Percentiles rank a stretch among this genome's conserved stretches.
Evolutionary conservation across 495 filamentous ascomycete genomes (phyloP).

Genomic region (Xylaria acuta): DNA sequence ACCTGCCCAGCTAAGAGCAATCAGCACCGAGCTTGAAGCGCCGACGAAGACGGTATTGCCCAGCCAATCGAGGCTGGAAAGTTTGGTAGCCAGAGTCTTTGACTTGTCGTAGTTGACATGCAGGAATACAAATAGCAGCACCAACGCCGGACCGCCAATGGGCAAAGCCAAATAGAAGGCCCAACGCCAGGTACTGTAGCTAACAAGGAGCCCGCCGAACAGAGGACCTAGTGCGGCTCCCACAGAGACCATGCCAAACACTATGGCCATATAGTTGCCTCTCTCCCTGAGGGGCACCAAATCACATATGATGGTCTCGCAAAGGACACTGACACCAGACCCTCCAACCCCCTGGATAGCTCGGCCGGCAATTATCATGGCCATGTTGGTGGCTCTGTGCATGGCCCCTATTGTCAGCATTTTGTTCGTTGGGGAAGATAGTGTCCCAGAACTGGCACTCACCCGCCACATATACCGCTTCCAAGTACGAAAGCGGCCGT

Average conservation of each 20-base stretch:
- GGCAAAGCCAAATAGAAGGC: constrained; percentile 47
- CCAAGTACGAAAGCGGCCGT: constrained; percentile 45
- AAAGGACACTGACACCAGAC: constrained; percentile 74
- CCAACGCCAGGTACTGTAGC: constrained; percentile 46
- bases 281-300: constrained; percentile 70
- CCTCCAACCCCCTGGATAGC: constrained; percentile 78
- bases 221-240: constrained; percentile 72
- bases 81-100: constrained; percentile 8
- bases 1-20: constrained; percentile 34
- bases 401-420: background rate
- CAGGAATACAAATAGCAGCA: constrained; percentile 37
- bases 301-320: constrained; percentile 78
- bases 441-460: background rate
- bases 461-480: constrained; percentile 42
- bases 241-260: constrained; percentile 68
- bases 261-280: constrained; percentile 54
- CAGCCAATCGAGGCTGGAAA: constrained; percentile 38
- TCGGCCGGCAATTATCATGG: constrained; percentile 73
- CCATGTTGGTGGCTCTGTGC: constrained; percentile 30
- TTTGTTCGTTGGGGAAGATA: background rate
- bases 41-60: constrained; percentile 44
- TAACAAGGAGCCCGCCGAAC: constrained; percentile 72
- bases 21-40: constrained; percentile 34
- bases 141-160: constrained; percentile 33
- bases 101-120: constrained; percentile 35